Evolutionary conservation across 2,329 filamentous ascomycete genomes (phyloP).

Genomic region (Didymella exigua): DNA sequence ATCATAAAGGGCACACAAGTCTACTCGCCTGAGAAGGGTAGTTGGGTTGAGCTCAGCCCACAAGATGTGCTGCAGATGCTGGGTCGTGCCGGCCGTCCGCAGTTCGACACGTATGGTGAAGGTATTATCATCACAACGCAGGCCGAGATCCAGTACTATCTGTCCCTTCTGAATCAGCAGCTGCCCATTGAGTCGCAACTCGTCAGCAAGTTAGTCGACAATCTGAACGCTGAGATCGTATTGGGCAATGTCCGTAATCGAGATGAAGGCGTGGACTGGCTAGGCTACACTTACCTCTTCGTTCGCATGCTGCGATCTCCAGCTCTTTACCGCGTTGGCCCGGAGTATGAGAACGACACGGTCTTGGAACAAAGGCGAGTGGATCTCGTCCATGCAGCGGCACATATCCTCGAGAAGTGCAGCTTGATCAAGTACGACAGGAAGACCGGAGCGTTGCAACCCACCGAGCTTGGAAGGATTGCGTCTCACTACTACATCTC

Average conservation of each 20-base stretch:
- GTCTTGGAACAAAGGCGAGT: constrained; percentile 94
- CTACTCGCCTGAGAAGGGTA: constrained; percentile 97
- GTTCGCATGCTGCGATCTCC: constrained; percentile 97
- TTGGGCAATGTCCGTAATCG: constrained; percentile 89
- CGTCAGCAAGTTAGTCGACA: constrained; percentile 90
- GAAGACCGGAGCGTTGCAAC: constrained; percentile 83
- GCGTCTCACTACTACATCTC: constrained; percentile 99
- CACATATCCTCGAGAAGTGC: constrained; percentile 82
- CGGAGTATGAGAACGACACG: constrained; percentile 92
- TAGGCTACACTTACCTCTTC: constrained; percentile 97
- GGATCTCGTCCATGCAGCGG: constrained; percentile 95
- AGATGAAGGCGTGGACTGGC: constrained; percentile 98
- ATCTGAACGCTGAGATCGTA: constrained; percentile 94
- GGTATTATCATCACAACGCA: constrained; percentile 99
- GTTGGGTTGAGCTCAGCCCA: constrained; percentile 96
- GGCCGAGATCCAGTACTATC: constrained; percentile 93
- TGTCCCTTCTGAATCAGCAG: constrained; percentile 95
- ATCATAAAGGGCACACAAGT: constrained; percentile 99
- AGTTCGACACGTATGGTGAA: constrained; percentile 97
- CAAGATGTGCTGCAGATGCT: constrained; percentile 99
- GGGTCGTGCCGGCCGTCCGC: constrained; percentile 91
- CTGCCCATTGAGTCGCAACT: constrained; percentile 97
- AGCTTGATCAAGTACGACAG: constrained; percentile 95
- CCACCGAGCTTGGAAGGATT: constrained; percentile 92
- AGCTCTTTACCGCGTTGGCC: constrained; percentile 91